phyloP scores from a whole-genome alignment of 495 filamentous ascomycete species.

The Xeromyces bisporus region DNA sequence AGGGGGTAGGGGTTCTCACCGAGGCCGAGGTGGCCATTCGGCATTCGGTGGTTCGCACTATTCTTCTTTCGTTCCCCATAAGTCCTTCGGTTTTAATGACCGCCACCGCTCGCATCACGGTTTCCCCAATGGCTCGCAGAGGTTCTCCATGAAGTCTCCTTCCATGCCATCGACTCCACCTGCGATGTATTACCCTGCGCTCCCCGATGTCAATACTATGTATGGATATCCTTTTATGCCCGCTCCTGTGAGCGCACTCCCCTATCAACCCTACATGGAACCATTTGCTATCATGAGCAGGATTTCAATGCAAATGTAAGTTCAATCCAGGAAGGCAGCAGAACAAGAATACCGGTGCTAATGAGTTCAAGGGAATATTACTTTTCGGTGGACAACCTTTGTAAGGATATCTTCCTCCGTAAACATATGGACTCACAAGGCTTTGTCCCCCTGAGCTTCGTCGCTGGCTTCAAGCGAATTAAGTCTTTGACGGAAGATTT shows the following conservation, averaged over 20 bases:
- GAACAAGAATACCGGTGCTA: not conserved
- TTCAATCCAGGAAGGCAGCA: not conserved
- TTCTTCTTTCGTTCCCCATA: slow-evolving; percentile 19
- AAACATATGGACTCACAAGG: slow-evolving; percentile 89
- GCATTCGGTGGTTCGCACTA: slow-evolving; percentile 24
- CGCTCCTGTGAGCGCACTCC: slow-evolving; percentile 42
- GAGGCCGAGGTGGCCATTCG: slow-evolving; percentile 32
- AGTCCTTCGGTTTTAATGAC: slow-evolving; percentile 24
- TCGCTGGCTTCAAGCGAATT: slow-evolving; percentile 74
- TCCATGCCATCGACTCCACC: slow-evolving; percentile 25
- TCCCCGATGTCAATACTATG: slow-evolving; percentile 25
- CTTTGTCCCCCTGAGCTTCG: slow-evolving; percentile 61
- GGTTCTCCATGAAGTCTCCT: slow-evolving; percentile 30
- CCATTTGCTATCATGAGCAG: slow-evolving; percentile 36
- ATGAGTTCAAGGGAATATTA: slow-evolving; percentile 57
- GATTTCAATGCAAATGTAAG: slow-evolving; percentile 54
- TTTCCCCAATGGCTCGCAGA: slow-evolving; percentile 19
- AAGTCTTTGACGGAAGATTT: slow-evolving; percentile 54
- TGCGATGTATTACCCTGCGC: slow-evolving; percentile 24
- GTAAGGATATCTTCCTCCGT: slow-evolving; percentile 81
- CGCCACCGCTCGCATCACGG: slow-evolving; percentile 25
- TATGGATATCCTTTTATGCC: slow-evolving; percentile 37
- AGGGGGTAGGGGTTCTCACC: slow-evolving; percentile 35
- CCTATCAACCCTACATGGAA: slow-evolving; percentile 44
- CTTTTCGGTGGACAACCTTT: slow-evolving; percentile 89